Evolutionary conservation across 805 yeast species (phyloP), one percentile per base, ranked within the genome.

Genomic region (Pichia exigua): DNA sequence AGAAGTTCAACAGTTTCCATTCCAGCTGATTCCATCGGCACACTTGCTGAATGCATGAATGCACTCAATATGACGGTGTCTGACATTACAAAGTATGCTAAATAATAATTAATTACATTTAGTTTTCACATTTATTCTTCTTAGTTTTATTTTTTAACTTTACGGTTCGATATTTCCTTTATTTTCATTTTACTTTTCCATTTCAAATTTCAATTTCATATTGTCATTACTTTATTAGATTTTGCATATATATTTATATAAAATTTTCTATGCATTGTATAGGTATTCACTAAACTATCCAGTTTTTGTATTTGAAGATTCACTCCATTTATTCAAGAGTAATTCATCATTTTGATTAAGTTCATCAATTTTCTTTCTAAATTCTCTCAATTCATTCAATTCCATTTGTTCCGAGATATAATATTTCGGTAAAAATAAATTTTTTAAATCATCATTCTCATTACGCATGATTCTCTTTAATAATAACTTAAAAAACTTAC

Each of bases 381-480:
- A 40, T 2, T 46, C 48, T 47, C 52, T 56, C 6, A 48, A 30
- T 10, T 50, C 46, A 1, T 39, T 35, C 32, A 59, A 44, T 40
- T 63, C 63, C 0, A 39, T 46, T 44, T 63, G 66, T 53, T 65
- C 53, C 12, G 57, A 59, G 9, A 57, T 24, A 21, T 54, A 61
- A 30, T 54, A 51, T 21, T 55, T 55, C 0, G 72, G 72, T 13
- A 68, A 44, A 2, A 44, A 24, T 18, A 46, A 26, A 24, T 47
- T 51, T 21, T 47, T 44, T 13, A 51, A 18, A 24, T 51, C 54
- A 2, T 52, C 51, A 30, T 61, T 61, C 12, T 61, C 64, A 0
- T 69, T 62, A 48, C 59, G 63, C 66, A 67, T 64, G 5, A 67
- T 54, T 46, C 63, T 62, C 44, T 67, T 66, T 43, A 65, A 35